Evolutionary conservation across 306 rosid species (phyloP).

Genomic region (Biancaea sappan): DNA sequence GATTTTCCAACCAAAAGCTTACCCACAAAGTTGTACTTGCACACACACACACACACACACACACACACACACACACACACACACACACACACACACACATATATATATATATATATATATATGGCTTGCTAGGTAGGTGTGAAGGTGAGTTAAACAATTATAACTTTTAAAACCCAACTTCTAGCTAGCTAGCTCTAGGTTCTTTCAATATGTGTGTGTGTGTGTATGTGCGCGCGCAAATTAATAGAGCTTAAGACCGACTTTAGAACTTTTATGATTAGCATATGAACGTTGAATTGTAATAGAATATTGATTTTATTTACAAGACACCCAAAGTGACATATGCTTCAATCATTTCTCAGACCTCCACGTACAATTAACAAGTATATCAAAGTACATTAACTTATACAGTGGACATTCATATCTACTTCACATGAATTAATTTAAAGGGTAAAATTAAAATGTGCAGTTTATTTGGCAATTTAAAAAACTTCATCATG

Average conservation of each 20-base stretch:
- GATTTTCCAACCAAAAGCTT: slow-evolving; percentile 43
- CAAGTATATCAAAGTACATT: slow-evolving; percentile 21
- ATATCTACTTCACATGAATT: slow-evolving; percentile 17
- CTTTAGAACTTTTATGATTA: slow-evolving; percentile 5
- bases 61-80: no score
- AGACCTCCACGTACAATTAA: slow-evolving; percentile 23
- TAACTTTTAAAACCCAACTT: slow-evolving; percentile 1
- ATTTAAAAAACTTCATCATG: slow-evolving; percentile 7
- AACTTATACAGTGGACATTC: background rate
- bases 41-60: no score
- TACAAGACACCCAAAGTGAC: slow-evolving; percentile 50
- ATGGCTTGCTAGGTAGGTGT: background rate
- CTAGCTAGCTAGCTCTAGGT: slow-evolving; percentile 29
- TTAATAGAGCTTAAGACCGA: background rate
- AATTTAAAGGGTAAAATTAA: slow-evolving; percentile 14
- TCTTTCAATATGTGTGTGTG: no score
- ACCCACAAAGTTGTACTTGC: slow-evolving; percentile 46
- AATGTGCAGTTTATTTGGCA: slow-evolving; percentile 27
- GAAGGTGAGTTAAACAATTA: background rate
- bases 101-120: no score
- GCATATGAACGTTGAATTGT: slow-evolving; percentile 23
- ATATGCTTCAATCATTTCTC: slow-evolving; percentile 41
- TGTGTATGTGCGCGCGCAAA: no score
- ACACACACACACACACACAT: no score
- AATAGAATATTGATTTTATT: slow-evolving; percentile 1